A percentile compares a stretch with the other conserved stretches of the same genome.
Conservation (phyloP, 352 stramenopile genomes). For the Blastocystis sp. region DNA sequence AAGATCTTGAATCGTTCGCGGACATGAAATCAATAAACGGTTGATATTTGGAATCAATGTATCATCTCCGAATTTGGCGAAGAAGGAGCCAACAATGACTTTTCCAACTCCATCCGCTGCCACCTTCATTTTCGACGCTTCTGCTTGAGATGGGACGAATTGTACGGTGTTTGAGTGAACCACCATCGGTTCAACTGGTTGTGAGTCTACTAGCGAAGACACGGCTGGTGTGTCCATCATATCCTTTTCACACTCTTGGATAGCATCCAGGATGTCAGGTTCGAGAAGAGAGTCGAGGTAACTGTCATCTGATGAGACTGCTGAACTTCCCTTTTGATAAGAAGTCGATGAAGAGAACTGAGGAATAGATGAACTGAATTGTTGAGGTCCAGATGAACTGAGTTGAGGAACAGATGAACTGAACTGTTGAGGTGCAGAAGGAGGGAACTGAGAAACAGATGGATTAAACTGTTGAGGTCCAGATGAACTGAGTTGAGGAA, state of each 20-base stretch:
- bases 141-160: slow-evolving; percentile 16
- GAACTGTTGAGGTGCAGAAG: background rate
- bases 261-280: background rate
- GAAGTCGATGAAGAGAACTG: background rate
- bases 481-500: too few relatives aligned
- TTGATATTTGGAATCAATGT: background rate
- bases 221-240: background rate
- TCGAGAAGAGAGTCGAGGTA: background rate
- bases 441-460: too few relatives aligned
- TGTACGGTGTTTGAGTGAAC: slow-evolving; percentile 17
- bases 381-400: too few relatives aligned
- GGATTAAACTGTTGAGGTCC: too few relatives aligned
- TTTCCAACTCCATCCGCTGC: background rate
- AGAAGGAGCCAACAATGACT: background rate
- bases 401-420: too few relatives aligned
- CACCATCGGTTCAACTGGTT: background rate
- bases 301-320: background rate
- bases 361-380: too few relatives aligned
- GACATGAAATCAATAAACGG: background rate
- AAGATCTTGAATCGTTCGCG: background rate
- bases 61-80: slow-evolving; percentile 7
- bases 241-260: background rate
- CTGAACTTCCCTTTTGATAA: background rate
- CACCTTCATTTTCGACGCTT: background rate
- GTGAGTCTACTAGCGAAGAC: background rate